These are phyloP conservation scores for Fusarium coicis DNA, from an alignment of 2,329 filamentous ascomycete species.

Conservation along the genomic window DNA sequence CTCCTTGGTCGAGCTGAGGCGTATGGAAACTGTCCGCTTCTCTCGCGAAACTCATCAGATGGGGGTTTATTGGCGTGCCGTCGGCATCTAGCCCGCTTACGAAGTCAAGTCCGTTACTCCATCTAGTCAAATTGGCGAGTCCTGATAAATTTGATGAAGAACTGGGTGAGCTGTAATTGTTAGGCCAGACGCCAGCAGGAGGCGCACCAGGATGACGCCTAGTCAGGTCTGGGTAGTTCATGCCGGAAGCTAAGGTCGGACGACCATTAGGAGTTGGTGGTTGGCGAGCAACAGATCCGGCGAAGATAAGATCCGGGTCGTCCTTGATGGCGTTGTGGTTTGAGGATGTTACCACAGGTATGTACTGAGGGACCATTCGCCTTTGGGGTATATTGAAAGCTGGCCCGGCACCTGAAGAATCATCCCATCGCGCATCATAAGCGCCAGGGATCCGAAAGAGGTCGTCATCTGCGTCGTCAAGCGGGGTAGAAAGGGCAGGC, in stretches of 20 bases:
- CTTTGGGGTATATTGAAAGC: background rate
- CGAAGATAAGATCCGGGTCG: constrained; percentile 12
- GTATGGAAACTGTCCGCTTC: constrained; percentile 49
- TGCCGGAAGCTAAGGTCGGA: background rate
- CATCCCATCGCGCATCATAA: constrained; percentile 39
- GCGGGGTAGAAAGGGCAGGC: constrained; percentile 19
- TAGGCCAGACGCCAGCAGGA: background rate
- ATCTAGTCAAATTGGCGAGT: constrained; percentile 52
- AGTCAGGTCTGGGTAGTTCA: constrained; percentile 20
- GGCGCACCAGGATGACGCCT: background rate
- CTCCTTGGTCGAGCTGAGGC: constrained; percentile 61
- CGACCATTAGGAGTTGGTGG: constrained; percentile 1
- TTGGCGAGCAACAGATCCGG: constrained; percentile 2
- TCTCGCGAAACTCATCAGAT: constrained; percentile 49
- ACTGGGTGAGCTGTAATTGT: background rate
- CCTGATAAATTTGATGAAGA: constrained; percentile 13
- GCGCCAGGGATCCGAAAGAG: constrained; percentile 30
- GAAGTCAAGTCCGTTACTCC: constrained; percentile 53
- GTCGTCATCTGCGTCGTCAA: background rate
- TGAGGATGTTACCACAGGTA: background rate
- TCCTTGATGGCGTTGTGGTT: background rate
- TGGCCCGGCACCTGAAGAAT: background rate
- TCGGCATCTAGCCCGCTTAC: constrained; percentile 47
- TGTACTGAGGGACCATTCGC: background rate
- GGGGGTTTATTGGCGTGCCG: constrained; percentile 51